phyloP scores from a whole-genome alignment of 495 filamentous ascomycete genomes.

The Terfezia claveryi region DNA sequence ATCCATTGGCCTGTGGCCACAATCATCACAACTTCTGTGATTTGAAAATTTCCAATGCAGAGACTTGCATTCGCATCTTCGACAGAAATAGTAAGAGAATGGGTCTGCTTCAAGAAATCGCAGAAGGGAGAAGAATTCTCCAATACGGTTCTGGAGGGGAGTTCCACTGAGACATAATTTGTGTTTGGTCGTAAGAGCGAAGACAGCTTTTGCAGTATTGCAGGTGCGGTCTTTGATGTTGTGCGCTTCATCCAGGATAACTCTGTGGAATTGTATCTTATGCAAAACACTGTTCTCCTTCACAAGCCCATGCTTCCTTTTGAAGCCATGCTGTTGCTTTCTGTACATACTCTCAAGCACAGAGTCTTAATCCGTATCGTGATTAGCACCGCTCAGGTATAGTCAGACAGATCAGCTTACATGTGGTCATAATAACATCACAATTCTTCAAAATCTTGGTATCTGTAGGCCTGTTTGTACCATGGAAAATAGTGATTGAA shows the following conservation, averaged over 20 bases:
- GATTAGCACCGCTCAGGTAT: constrained; percentile 7
- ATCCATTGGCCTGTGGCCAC: constrained; percentile 40
- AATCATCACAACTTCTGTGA: constrained; percentile 9
- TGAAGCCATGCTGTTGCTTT: constrained; percentile 80
- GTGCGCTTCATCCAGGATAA: constrained; percentile 91
- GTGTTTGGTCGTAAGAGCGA: constrained; percentile 54
- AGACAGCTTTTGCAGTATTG: constrained; percentile 24
- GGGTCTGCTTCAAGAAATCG: constrained; percentile 72
- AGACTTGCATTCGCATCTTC: constrained; percentile 50
- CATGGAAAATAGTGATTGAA: constrained; percentile 74
- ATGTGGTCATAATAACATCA: constrained; percentile 90
- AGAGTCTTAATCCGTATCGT: constrained; percentile 29
- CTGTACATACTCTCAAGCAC: constrained; percentile 76
- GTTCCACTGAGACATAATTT: constrained; percentile 94
- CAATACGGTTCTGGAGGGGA: constrained; percentile 86
- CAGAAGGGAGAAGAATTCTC: constrained; percentile 87
- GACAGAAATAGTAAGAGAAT: constrained; percentile 86
- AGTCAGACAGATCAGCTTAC: not conserved
- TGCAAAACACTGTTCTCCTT: constrained; percentile 79
- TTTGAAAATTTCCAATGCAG: constrained; percentile 55
- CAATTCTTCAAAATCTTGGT: constrained; percentile 53
- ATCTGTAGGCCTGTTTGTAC: constrained; percentile 59
- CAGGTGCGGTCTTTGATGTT: constrained; percentile 45
- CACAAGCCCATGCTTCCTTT: constrained; percentile 47
- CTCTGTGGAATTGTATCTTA: constrained; percentile 63